A percentile compares a stretch with the other conserved stretches of the same genome.
Conservation (phyloP, 257 asterid species). For the Fraxinus excelsior region DNA sequence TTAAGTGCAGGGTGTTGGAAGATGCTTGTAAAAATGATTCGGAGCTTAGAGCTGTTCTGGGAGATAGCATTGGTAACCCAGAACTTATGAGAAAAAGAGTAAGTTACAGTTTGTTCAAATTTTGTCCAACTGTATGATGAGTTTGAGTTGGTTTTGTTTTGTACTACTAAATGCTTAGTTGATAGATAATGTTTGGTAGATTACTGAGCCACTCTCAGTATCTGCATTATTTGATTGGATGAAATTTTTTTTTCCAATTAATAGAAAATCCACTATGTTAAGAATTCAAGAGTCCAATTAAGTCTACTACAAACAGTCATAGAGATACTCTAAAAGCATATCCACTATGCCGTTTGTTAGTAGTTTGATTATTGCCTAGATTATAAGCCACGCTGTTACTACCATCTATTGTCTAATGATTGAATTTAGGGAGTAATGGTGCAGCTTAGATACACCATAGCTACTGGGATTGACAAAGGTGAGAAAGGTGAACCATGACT, state of each 20-base stretch:
- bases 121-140: not conserved
- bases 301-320: not conserved
- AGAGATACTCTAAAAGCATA: not conserved
- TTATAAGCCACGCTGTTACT: not conserved
- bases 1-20: constrained; percentile 71
- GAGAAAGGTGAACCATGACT: not conserved
- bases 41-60: constrained; percentile 90
- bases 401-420: not conserved
- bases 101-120: constrained; percentile 21
- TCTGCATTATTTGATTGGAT: not conserved
- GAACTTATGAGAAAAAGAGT: constrained; percentile 90
- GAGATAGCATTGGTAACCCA: constrained; percentile 92
- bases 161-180: not conserved
- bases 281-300: not conserved
- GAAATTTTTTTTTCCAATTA: not conserved
- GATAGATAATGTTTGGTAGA: not conserved
- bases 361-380: not conserved
- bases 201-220: not conserved
- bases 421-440: not conserved
- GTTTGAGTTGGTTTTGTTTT: not conserved
- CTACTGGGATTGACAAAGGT: not conserved
- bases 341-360: not conserved
- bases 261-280: not conserved
- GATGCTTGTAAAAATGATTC: constrained; percentile 84
- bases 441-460: not conserved